A percentile compares a stretch with the other conserved stretches of the same genome.
phyloP scores from a whole-genome alignment of 768 basidiomycete species.

The Psilocybe azurescens region DNA sequence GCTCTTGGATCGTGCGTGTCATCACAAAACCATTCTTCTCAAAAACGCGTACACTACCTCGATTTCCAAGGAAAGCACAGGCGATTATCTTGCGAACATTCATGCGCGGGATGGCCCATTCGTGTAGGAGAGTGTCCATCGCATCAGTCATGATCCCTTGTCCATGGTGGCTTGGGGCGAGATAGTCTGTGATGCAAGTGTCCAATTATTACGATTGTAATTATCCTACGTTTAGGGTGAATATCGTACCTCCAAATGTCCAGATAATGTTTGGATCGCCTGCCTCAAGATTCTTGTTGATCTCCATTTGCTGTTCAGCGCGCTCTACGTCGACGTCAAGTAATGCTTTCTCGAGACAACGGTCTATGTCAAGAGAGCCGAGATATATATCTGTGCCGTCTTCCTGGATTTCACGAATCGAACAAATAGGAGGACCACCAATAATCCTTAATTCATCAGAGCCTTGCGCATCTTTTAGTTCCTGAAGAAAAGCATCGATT shows the following conservation, averaged over 20 bases:
- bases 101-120: slow-evolving; percentile 71
- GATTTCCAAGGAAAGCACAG: slow-evolving; percentile 53
- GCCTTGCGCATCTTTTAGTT: slow-evolving; percentile 31
- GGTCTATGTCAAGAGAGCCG: slow-evolving; percentile 47
- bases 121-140: slow-evolving; percentile 50
- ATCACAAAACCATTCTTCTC: slow-evolving; percentile 66
- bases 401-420: slow-evolving; percentile 57
- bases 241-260: slow-evolving; percentile 59
- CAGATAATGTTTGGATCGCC: slow-evolving; percentile 64
- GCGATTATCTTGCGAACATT: slow-evolving; percentile 48
- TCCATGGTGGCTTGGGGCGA: slow-evolving; percentile 29
- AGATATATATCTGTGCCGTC: slow-evolving; percentile 60
- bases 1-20: slow-evolving; percentile 43
- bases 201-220: not conserved
- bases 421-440: slow-evolving; percentile 21
- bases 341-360: slow-evolving; percentile 26
- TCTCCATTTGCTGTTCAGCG: slow-evolving; percentile 36
- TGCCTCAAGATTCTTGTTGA: slow-evolving; percentile 42
- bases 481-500: slow-evolving; percentile 31
- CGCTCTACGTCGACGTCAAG: slow-evolving; percentile 37
- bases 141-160: slow-evolving; percentile 66
- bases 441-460: slow-evolving; percentile 17
- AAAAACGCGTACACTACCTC: slow-evolving; percentile 63
- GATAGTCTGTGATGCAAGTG: slow-evolving; percentile 22
- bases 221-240: not conserved